Percentiles rank a stretch among this genome's conserved stretches.
Conservation (phyloP, 148 eudicot genomes). For the Spergularia bocconei region DNA sequence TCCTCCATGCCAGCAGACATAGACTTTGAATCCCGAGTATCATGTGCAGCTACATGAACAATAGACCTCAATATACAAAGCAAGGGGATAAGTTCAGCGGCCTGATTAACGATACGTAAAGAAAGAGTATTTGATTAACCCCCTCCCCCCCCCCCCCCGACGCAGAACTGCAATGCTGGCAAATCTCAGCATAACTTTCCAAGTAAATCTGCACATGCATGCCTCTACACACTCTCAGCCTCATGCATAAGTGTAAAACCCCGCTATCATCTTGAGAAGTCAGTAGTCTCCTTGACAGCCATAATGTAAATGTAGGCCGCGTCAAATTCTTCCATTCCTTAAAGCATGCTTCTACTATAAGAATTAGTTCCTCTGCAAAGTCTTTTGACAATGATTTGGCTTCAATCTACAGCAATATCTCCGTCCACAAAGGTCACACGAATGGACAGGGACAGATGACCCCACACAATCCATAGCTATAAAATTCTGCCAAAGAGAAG, state of each 20-base stretch:
- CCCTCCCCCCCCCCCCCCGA: neutral
- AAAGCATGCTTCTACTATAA: neutral
- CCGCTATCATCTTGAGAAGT: neutral
- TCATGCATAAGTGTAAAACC: neutral
- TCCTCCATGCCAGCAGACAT: neutral
- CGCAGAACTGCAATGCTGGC: neutral
- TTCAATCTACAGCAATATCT: slow-evolving; percentile 1
- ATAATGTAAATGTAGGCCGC: neutral
- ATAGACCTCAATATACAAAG: neutral
- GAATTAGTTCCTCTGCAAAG: neutral
- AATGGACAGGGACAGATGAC: neutral
- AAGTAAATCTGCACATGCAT: neutral
- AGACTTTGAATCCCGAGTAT: neutral
- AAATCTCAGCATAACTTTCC: neutral
- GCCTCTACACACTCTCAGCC: neutral
- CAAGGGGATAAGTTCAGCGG: neutral
- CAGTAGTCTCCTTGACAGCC: neutral
- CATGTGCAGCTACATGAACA: neutral
- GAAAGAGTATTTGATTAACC: neutral
- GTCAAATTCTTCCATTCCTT: neutral
- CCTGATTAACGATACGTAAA: neutral
- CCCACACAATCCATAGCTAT: neutral
- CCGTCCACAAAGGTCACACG: neutral
- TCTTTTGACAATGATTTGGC: neutral
- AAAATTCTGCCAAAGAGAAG: neutral